Base-by-base conservation (phyloP, 257 asterid species). In the Apocynum venetum region DNA sequence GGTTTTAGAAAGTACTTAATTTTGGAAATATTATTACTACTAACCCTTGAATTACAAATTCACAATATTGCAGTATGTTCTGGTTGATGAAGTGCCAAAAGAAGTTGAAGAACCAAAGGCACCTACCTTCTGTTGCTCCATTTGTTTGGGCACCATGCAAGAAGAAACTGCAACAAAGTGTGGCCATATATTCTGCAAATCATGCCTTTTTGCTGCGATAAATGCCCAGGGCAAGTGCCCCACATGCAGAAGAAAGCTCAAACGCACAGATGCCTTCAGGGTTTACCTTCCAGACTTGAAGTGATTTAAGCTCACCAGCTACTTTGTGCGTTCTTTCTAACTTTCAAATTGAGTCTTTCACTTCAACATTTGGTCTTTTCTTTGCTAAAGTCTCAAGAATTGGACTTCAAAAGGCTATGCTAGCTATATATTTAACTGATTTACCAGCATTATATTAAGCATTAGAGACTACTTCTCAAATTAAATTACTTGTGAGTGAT, bases 151-250 rank as follows among this genome's bases (percentile, higher is more conserved):
- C 14, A 65, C 52, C 40, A 49, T 84, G 13, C 66, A 61, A 10
- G 81, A 84, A 10, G 87, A 84, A 78, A 65, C 77, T 25, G 49
- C 85, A 20, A 84, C 87, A 8, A 78, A 78, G 49, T 84, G 84
- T 43, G 87, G 87, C 10, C 87, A 84, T 75, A 84, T 84, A 35
- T 84, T 84, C 80, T 80, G 87, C 44, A 81, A 70, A 57, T 41
- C 1, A 19, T 84, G 87, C 72, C 65, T 81, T 51, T 38, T 19
- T 48, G 31, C 66, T 47, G 77, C 83, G 3, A 57, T 84, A 55
- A 55, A 17, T 17, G 47, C 48, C n/a, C 82, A 80, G 51, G 65
- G 70, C 7, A 80, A 75, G 60, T 84, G 87, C 77, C 87, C 87
- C 2, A 81, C 70, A 12, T 84, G 85, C 70, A 64, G 79, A 81